A percentile compares a stretch with the other conserved stretches of the same genome.
These are phyloP conservation scores for Asterophora parasitica DNA, from an alignment of 768 basidiomycete species.

Conservation along the genomic window DNA sequence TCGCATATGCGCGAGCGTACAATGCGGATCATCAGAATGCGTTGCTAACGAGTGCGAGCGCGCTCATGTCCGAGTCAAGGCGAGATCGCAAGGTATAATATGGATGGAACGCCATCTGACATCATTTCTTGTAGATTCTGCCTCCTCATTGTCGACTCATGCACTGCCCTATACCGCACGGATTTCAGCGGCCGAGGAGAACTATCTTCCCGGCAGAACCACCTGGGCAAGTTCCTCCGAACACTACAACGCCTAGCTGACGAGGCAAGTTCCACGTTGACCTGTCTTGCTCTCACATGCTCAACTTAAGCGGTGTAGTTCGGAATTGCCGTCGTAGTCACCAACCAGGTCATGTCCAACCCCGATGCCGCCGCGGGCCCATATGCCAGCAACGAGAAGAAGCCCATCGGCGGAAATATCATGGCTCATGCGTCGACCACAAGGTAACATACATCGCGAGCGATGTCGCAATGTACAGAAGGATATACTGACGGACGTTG, in stretches of 20 bases:
- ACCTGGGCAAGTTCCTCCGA: slow-evolving; percentile 92
- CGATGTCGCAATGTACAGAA: neutral
- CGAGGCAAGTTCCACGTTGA: slow-evolving; percentile 53
- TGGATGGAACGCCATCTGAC: slow-evolving; percentile 3
- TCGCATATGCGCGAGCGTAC: slow-evolving; percentile 97
- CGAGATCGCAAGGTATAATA: slow-evolving; percentile 27
- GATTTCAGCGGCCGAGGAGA: slow-evolving; percentile 96
- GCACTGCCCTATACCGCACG: slow-evolving; percentile 91
- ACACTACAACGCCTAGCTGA: slow-evolving; percentile 92
- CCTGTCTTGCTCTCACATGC: slow-evolving; percentile 11
- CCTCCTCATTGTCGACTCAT: slow-evolving; percentile 93
- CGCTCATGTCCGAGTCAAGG: slow-evolving; percentile 99
- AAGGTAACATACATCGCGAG: slow-evolving; percentile 50
- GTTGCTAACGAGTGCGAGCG: slow-evolving; percentile 86
- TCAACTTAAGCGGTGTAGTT: slow-evolving; percentile 49
- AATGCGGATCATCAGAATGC: slow-evolving; percentile 97
- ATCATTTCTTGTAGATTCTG: slow-evolving; percentile 65
- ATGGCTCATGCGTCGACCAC: slow-evolving; percentile 99
- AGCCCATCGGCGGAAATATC: slow-evolving; percentile 98
- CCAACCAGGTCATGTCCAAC: slow-evolving; percentile 99
- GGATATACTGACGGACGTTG: slow-evolving; percentile 6
- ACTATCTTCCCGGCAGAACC: slow-evolving; percentile 90
- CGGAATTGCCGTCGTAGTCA: slow-evolving; percentile 95
- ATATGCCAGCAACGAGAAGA: slow-evolving; percentile 88
- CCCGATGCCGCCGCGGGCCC: slow-evolving; percentile 92